A percentile compares a stretch with the other conserved stretches of the same genome.
phyloP scores from a whole-genome alignment of 2,329 filamentous ascomycete genomes.

The Trichoderma hamatum region DNA sequence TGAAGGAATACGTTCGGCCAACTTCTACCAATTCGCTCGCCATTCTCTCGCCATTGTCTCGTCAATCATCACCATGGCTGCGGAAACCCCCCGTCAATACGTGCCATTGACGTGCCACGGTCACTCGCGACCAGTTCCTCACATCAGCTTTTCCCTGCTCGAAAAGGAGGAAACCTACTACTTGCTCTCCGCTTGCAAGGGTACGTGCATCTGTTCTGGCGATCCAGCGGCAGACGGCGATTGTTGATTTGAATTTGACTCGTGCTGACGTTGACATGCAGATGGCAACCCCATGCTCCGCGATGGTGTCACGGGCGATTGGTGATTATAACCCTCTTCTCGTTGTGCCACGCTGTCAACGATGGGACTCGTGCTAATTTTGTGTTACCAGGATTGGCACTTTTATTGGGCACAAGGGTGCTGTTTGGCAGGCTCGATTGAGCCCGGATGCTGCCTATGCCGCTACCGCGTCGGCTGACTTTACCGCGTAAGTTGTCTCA shows the following conservation, averaged over 20 bases:
- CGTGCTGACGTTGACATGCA: constrained; percentile 40
- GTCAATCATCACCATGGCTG: constrained; percentile 37
- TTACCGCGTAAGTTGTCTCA: constrained; percentile 71
- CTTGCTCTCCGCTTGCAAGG: constrained; percentile 91
- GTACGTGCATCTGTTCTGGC: constrained; percentile 44
- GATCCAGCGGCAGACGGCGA: neutral
- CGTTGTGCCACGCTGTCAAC: constrained; percentile 5
- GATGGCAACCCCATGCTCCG: constrained; percentile 99
- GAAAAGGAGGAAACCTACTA: constrained; percentile 86
- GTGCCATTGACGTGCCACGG: constrained; percentile 93
- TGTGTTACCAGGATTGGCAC: constrained; percentile 77
- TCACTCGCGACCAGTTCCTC: constrained; percentile 88
- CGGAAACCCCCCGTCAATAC: constrained; percentile 57
- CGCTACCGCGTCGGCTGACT: constrained; percentile 93
- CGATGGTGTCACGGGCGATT: constrained; percentile 93
- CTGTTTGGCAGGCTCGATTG: constrained; percentile 93
- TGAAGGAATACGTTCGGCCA: neutral
- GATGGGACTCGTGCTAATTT: neutral
- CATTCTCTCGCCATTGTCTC: neutral
- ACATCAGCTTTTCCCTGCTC: constrained; percentile 84
- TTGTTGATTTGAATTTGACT: constrained; percentile 18
- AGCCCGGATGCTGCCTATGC: constrained; percentile 86
- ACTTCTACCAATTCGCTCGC: neutral
- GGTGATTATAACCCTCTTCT: constrained; percentile 54
- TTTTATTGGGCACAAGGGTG: constrained; percentile 96